Evolutionary conservation across 1,139 yeast genomes (phyloP).

Genomic region (Debaryomycetaceae sp.): DNA sequence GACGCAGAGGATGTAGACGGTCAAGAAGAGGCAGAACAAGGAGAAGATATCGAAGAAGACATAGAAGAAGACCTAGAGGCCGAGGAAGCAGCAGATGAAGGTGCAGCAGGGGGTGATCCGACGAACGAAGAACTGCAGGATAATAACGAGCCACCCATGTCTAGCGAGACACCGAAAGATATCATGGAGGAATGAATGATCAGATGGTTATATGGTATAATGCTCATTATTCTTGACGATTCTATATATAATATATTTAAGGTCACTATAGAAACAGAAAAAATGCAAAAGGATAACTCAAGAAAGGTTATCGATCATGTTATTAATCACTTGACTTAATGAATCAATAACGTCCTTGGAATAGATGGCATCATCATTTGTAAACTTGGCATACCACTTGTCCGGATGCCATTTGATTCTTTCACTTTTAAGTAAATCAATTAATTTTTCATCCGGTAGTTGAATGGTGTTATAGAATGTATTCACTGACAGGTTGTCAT

Average conservation of each 20-base stretch:
- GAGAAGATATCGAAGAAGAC: slow-evolving; percentile 8
- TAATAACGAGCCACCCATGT: not conserved
- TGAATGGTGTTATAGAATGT: slow-evolving; percentile 25
- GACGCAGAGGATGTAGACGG: slow-evolving; percentile 4
- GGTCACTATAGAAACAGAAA: slow-evolving; percentile 1
- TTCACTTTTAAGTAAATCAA: slow-evolving; percentile 42
- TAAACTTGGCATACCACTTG: slow-evolving; percentile 33
- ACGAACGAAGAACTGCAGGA: slow-evolving; percentile 6
- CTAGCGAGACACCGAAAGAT: slow-evolving; percentile 9
- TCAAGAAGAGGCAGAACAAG: slow-evolving; percentile 3
- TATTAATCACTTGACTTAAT: slow-evolving; percentile 31
- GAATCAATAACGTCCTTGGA: slow-evolving; percentile 25
- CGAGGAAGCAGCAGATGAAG: slow-evolving; percentile 7
- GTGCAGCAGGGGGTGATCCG: slow-evolving; percentile 2
- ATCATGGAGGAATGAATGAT: slow-evolving; percentile 9
- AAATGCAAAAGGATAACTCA: not conserved
- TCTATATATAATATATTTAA: slow-evolving; percentile 1
- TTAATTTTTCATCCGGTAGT: slow-evolving; percentile 10
- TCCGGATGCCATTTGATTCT: slow-evolving; percentile 73
- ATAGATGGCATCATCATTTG: slow-evolving; percentile 6
- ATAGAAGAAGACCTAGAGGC: slow-evolving; percentile 5
- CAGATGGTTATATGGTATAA: not conserved
- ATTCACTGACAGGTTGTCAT: slow-evolving; percentile 17
- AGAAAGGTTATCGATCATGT: slow-evolving; percentile 14
- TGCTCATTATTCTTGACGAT: not conserved